Percentiles rank a stretch among this genome's conserved stretches.
These are phyloP conservation scores for Tylopilus orsonianus DNA, from an alignment of 1,284 basidiomycete species.

Conservation along the genomic window DNA sequence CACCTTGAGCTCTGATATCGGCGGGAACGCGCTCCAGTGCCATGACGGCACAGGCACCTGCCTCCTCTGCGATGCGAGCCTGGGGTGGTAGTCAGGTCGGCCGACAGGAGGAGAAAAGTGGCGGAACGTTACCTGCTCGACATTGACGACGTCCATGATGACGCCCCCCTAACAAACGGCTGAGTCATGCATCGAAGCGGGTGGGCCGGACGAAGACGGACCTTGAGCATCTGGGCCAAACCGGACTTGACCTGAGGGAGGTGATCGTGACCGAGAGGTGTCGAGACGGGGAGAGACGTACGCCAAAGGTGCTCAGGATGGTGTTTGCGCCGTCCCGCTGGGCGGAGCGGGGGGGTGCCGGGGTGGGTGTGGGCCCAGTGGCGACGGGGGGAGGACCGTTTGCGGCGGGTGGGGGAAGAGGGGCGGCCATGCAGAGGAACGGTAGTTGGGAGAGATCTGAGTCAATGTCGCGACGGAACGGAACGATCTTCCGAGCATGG, in stretches of 20 bases:
- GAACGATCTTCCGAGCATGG: conserved; percentile 3
- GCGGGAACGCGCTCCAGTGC: conserved; percentile 95
- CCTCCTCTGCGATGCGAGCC: conserved; percentile 97
- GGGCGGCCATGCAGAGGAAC: conserved; percentile 16
- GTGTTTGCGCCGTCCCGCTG: conserved; percentile 59
- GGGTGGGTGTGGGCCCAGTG: background rate
- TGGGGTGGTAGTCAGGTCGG: conserved; percentile 33
- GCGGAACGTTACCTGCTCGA: conserved; percentile 59
- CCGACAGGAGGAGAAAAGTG: background rate
- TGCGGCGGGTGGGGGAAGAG: conserved; percentile 2
- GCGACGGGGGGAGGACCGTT: conserved; percentile 4
- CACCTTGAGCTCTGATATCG: conserved; percentile 88
- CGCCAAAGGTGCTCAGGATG: conserved; percentile 83
- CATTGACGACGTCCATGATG: conserved; percentile 91
- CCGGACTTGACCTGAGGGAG: conserved; percentile 81
- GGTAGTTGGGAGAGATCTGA: background rate
- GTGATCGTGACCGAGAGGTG: background rate
- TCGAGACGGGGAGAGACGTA: conserved; percentile 32
- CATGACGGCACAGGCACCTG: conserved; percentile 98
- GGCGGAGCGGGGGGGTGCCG: conserved; percentile 56
- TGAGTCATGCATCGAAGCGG: background rate
- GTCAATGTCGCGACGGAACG: conserved; percentile 9
- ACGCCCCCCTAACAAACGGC: conserved; percentile 67
- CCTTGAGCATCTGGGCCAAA: conserved; percentile 94
- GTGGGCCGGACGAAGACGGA: conserved; percentile 29